These are phyloP conservation scores for Tuber magnatum DNA, from an alignment of 495 filamentous ascomycete genomes.

Conservation along the genomic window DNA sequence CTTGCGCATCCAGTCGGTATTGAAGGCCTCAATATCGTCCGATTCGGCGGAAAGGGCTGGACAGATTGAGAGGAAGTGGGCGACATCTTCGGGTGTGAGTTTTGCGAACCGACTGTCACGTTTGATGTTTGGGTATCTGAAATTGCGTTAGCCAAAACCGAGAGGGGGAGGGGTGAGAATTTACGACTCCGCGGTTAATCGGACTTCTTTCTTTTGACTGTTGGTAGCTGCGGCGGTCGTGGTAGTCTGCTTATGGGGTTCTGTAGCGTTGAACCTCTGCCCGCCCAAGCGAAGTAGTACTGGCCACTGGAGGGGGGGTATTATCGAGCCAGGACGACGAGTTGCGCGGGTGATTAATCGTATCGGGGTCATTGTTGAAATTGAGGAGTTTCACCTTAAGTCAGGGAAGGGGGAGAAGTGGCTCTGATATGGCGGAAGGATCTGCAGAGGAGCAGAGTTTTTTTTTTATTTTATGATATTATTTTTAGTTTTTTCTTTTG, in stretches of 20 bases:
- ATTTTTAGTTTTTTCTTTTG: neutral
- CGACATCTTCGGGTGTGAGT: conserved; percentile 68
- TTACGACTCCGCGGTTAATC: conserved; percentile 70
- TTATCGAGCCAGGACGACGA: neutral
- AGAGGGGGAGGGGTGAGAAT: conserved; percentile 3
- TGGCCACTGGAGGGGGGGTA: conserved; percentile 6
- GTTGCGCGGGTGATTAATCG: conserved; percentile 25
- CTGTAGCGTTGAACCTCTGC: conserved; percentile 15
- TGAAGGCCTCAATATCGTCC: conserved; percentile 85
- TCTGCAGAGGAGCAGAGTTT: neutral
- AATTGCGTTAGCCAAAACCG: conserved; percentile 10
- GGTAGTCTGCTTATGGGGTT: conserved; percentile 11
- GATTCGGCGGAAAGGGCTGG: conserved; percentile 60
- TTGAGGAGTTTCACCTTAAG: neutral
- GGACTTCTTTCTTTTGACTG: conserved; percentile 48
- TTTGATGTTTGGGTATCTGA: conserved; percentile 69
- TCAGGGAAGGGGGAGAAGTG: neutral
- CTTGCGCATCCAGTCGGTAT: conserved; percentile 98
- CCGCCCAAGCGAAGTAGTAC: neutral
- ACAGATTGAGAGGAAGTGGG: conserved; percentile 62
- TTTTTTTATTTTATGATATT: too few species aligned
- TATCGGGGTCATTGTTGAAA: conserved; percentile 23
- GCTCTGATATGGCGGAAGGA: neutral
- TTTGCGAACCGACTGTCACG: conserved; percentile 65
- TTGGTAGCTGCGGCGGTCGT: conserved; percentile 14